Base-by-base conservation (phyloP, 495 filamentous ascomycete species). In the Poronia punctata region DNA sequence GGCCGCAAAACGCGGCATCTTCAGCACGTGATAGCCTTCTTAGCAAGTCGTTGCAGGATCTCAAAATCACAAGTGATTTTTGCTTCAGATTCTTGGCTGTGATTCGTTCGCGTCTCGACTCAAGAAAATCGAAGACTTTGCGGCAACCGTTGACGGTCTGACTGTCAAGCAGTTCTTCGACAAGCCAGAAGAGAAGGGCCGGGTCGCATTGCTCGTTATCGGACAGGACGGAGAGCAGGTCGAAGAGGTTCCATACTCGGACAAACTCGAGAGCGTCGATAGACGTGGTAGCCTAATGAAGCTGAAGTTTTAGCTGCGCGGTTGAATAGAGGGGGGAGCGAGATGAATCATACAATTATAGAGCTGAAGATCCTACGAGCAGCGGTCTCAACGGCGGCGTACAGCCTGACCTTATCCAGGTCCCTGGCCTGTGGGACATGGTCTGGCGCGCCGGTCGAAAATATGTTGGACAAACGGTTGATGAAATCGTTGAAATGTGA, bases 1-100 rank as follows among this genome's bases (percentile, higher is more conserved):
- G 75, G 24, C 92, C 92, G 58, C 89, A 96, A 60, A 98, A 99
- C 3, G 94, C 89, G 0, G 93, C 87, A 63, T 99, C 93, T 53
- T 96, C 88, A 3, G 92, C 88, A 32, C 94, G 74, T 2, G 92
- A 97, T 3, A 99, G 71, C 39, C 92, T 74, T 33, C 92, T 80
- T 7, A 97, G 76, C 3, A 99, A 73, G 62, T 97, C 93, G 62
- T 97, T 99, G 68, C 93, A 97, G 15, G 84, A 82, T 51, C 92
- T 74, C 3, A 99, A 68, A 46, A 96, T 88, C 39, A 95, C 76
- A 30, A 96, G 65, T 41, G 82, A 81, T 62, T 94, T 96, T 46
- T 85, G 81, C 49, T 80, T 78, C 55, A 88, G 84, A 42, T 92
- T 80, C 71, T 86, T 88, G 40, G 84, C 79, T 20, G 82, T 92